Evolutionary conservation across 2,329 filamentous ascomycete species (phyloP), one percentile per base, ranked within the genome.

Genomic region (Dactylellina haptotyla): DNA sequence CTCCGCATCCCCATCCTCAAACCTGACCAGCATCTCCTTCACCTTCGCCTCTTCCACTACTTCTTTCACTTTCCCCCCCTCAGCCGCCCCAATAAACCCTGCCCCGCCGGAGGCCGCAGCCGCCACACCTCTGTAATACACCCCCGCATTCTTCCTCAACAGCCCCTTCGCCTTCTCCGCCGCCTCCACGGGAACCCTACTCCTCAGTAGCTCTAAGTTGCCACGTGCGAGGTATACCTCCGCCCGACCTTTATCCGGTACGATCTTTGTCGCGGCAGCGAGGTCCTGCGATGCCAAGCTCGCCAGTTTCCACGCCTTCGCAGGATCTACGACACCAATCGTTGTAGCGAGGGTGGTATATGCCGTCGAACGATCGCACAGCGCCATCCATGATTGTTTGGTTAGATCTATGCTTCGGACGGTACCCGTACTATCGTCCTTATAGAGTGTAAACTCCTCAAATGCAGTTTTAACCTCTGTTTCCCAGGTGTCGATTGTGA

Each of bases 181-280:
- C 18, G 53, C 56, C 23, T 70, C 69, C 23, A 75, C 39, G 16
- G 64, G 61, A 5, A 77, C 57, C 43, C 51, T 70, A 18, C 67
- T 70, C 23, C 76, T 67, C n/a, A 77, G n/a, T 30, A 78, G 56
- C 28, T 78, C 77, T 12, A 76, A 57, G 43, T 78, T 76, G 2
- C 76, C 77, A 8, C 76, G 75, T 14, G 76, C 77, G 41, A 78
- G 63, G 62, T 78, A 75, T 28, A 77, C 56, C 53, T 66, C 72
- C 65, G 43, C 57, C 54, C 66, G 75, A 59, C 53, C 48, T n/a
- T 63, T 67, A 3, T 59, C 34, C n/a, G 75, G 75, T 14, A 74
- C 62, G 6, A 78, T 25, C 23, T 71, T 76, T n/a, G 75, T 74
- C 2, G 77, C 77, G 0, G 45, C 51, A 4, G 61, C 63, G 16